Evolutionary conservation across 805 yeast genomes (phyloP), one percentile per base, ranked within the genome.

Genomic region (Yarrowia phangngaensis): DNA sequence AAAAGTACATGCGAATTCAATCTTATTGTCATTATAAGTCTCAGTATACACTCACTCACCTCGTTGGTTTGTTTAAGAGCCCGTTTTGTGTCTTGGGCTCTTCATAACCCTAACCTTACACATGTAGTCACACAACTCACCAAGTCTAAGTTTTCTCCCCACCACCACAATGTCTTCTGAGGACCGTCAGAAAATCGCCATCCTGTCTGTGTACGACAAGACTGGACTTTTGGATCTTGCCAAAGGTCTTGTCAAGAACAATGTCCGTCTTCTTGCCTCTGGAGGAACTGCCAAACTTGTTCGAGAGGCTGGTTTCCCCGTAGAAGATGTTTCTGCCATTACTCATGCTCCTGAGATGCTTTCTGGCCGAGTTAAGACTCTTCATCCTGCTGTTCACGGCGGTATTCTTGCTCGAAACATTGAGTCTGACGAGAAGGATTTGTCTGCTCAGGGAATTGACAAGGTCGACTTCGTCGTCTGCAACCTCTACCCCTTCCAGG

Each of bases 291-390:
- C 98, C 51, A 79, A 77, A 62, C 73, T 92, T 73, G 80, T 92
- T 51, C 82, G 95, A 65, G 98, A 89, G 68, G 95, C 97, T 51
- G 97, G 97, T 9, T 90, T 92, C 79, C 90, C 95, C 34, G 97
- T 92, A 13, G 95, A 90, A 57, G 98, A 92, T 63, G 96, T 92
- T 30, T 81, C 94, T 30, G 66, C 92, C 52, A 87, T 92, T 66
- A 92, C 98, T 27, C 95, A 92, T 64, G 97, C 97, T 30, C 98
- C 98, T 47, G 98, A 92, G 70, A 92, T 92, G 95, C 75, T 92
- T 58, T 95, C 97, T 55, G 98, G 98, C 56, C 79, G 98, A 70
- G 98, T 92, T 60, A 92, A 92, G 74, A 92, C 98, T 53, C 75
- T 92, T 60, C 98, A 92, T 67, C 98, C 98, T 30, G 98, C 97